Conservation (phyloP, 2,329 filamentous ascomycete genomes). For the Aspergillus viridinutans region DNA sequence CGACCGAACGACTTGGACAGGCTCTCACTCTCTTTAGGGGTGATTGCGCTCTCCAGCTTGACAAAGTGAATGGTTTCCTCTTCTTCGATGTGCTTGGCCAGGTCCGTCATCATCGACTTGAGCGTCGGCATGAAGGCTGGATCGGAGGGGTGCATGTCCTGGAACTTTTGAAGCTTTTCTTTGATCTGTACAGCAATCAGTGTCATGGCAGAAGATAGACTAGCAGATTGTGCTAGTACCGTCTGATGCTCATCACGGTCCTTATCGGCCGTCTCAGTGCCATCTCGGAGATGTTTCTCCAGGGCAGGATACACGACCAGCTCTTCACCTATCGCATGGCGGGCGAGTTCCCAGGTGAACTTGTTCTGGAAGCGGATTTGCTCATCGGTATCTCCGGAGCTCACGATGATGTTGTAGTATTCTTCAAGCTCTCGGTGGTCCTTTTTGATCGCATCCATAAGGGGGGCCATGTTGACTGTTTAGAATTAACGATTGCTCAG, state of each 20-base stretch:
- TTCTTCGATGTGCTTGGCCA: slow-evolving; percentile 47
- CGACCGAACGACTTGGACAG: slow-evolving; percentile 45
- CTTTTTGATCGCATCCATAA: slow-evolving; percentile 37
- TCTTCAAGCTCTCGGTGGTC: slow-evolving; percentile 42
- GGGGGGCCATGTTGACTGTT: slow-evolving; percentile 16
- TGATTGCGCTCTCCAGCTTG: slow-evolving; percentile 44
- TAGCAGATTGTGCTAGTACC: neutral
- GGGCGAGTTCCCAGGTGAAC: neutral
- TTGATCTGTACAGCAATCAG: slow-evolving; percentile 41
- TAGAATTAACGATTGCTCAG: too few species aligned
- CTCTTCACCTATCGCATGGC: neutral
- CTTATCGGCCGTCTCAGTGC: neutral
- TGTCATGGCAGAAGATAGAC: neutral
- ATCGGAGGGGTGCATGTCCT: slow-evolving; percentile 41
- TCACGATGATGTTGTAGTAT: slow-evolving; percentile 43
- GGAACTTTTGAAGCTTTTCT: slow-evolving; percentile 48
- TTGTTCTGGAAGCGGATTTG: neutral
- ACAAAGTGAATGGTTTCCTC: slow-evolving; percentile 51
- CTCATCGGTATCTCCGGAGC: slow-evolving; percentile 18
- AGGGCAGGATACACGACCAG: neutral
- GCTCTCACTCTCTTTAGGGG: slow-evolving; percentile 29
- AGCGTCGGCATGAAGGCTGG: slow-evolving; percentile 44
- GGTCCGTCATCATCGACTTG: slow-evolving; percentile 40
- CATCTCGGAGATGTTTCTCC: neutral
- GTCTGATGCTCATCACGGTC: neutral